phyloP scores from a whole-genome alignment of 805 yeast species.

The Wickerhamiella azymoides region DNA sequence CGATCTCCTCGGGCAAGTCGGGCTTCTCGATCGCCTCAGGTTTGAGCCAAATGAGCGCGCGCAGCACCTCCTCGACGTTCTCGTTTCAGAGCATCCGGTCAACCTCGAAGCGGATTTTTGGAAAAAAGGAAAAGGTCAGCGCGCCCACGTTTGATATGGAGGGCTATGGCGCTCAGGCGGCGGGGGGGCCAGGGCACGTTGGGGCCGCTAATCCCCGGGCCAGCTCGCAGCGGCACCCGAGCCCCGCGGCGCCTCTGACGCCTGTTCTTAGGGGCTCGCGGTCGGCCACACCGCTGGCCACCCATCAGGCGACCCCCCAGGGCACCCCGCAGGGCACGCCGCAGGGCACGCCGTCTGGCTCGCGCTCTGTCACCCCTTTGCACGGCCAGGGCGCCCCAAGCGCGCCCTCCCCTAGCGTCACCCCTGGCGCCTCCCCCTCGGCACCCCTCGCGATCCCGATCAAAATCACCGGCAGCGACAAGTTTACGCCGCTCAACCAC shows the following conservation, averaged over 20 bases:
- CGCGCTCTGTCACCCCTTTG: too few relatives aligned
- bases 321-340: too few relatives aligned
- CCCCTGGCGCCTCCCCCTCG: slow-evolving; percentile 2
- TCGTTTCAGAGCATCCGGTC: slow-evolving; percentile 19
- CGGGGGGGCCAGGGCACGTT: too few relatives aligned
- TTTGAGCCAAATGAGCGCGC: slow-evolving; percentile 18
- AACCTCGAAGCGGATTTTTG: slow-evolving; percentile 4
- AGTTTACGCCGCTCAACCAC: too few relatives aligned
- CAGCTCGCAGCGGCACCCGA: too few relatives aligned
- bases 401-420: slow-evolving; percentile 1
- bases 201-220: not conserved
- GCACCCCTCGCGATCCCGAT: not conserved
- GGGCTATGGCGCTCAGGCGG: not conserved
- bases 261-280: too few relatives aligned
- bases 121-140: slow-evolving; percentile 1
- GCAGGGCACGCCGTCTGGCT: too few relatives aligned
- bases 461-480: not conserved
- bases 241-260: too few relatives aligned
- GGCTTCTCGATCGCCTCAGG: slow-evolving; percentile 4
- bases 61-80: slow-evolving; percentile 20
- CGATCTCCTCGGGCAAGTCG: slow-evolving; percentile 3
- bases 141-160: slow-evolving; percentile 1
- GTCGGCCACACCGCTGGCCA: too few relatives aligned
- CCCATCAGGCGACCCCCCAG: too few relatives aligned
- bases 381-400: not conserved